Conservation (phyloP, 352 stramenopile species). For the Globisporangium okanoganense region DNA sequence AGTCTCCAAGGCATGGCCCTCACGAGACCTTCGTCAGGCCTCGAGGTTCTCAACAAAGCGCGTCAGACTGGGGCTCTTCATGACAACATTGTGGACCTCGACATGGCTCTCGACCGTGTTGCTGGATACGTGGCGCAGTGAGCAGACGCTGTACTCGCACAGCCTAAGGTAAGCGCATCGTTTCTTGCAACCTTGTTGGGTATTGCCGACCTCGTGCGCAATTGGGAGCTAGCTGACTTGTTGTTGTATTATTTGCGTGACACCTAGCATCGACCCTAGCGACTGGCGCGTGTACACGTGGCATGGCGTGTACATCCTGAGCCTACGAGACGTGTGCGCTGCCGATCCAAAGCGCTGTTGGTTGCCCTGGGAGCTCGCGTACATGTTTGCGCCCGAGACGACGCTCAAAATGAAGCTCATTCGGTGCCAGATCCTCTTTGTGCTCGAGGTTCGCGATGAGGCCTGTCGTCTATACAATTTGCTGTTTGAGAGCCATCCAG, state of each 20-base stretch:
- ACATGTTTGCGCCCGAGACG: conserved; percentile 20
- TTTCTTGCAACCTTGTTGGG: conserved; percentile 1
- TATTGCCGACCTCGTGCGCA: no score
- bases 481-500: no score
- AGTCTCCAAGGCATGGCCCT: no score
- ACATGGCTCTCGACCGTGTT: conserved; percentile 24
- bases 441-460: no score
- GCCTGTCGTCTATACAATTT: no score
- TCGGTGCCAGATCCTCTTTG: conserved; percentile 18
- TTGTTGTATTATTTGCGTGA: not conserved
- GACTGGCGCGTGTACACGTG: conserved; percentile 55
- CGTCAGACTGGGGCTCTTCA: not conserved
- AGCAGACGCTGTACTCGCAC: conserved; percentile 32
- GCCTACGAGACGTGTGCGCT: conserved; percentile 1
- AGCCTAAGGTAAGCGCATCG: conserved; percentile 12
- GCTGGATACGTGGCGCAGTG: conserved; percentile 30
- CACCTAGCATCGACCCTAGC: conserved; percentile 35
- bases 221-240: no score
- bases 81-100: conserved; percentile 3
- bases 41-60: no score
- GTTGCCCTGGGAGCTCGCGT: conserved; percentile 19
- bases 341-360: conserved; percentile 15
- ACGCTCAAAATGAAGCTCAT: conserved; percentile 29
- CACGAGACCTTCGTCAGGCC: no score
- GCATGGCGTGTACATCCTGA: conserved; percentile 1